Conservation (phyloP, 1,284 basidiomycete species). For the Cutaneotrichosporon sp. region DNA sequence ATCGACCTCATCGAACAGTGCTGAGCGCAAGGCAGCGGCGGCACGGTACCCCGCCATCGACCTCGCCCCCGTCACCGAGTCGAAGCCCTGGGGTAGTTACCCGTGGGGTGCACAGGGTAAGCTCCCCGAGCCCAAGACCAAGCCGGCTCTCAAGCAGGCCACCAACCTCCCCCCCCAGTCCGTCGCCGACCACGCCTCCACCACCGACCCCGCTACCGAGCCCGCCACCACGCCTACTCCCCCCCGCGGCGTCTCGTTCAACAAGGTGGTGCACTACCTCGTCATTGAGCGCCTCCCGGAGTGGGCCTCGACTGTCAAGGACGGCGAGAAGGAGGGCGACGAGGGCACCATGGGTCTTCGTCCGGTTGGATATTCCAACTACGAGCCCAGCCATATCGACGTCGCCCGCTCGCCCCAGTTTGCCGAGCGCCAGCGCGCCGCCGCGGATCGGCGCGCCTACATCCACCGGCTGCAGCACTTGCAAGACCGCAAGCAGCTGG, state of each 20-base stretch:
- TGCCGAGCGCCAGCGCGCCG: neutral
- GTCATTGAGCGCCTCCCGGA: constrained; percentile 20
- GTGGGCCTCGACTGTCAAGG: neutral
- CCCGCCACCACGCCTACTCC: neutral
- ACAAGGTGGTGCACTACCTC: constrained; percentile 9
- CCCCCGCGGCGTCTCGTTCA: constrained; percentile 12
- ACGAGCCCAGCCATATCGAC: neutral
- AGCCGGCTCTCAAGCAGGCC: neutral
- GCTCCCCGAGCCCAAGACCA: neutral
- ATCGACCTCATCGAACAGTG: too few relatives aligned
- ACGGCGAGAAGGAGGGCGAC: neutral
- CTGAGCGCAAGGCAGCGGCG: too few relatives aligned
- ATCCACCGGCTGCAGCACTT: neutral
- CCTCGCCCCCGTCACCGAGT: neutral
- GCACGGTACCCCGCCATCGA: too few relatives aligned
- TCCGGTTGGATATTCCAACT: neutral
- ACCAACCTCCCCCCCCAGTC: neutral
- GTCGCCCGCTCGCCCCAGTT: neutral
- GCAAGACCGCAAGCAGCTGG: neutral
- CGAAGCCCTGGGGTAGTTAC: neutral
- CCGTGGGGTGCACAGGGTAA: neutral
- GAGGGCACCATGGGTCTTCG: neutral
- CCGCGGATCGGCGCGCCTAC: too few relatives aligned
- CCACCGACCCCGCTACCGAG: neutral
- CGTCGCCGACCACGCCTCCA: neutral